Evolutionary conservation across 352 stramenopile species (phyloP), one percentile per base, ranked within the genome.

Genomic region (Globisporangium echinulatum): DNA sequence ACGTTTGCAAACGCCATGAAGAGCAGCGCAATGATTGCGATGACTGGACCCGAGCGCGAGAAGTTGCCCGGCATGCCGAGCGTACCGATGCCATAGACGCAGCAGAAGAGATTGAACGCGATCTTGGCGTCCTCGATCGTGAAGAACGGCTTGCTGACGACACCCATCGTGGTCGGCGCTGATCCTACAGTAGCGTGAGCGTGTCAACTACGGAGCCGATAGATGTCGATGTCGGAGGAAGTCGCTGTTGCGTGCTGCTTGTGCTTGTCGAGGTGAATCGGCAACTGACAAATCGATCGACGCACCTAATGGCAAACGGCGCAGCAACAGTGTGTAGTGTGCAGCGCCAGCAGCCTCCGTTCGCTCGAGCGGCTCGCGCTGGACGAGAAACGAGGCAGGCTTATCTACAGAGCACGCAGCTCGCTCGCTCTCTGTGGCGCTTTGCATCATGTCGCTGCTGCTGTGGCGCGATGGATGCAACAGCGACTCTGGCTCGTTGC

Each of bases 1-100:
- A 70, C 51, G 62, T 70, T 70, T 40, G 56, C 54, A 25, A 62
- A 60, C 7, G 61, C 64, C 64, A 69, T 70, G 42, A 70, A 70
- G 25, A 68, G 37, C 47, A 67, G 46, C 11, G 64, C 64, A 37
- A 68, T 61, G 17, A 44, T 42, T 17, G 61, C 64, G 40, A 63
- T 46, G 42, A 62, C 51, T 10, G 62, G 62, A 15, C 64, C 64
- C 37, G 64, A 62, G 17, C 64, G 64, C 15, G 64, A 40, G 48
- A 62, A 72, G 56, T 72, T 72, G 10, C 39, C 17, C 17, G 17
- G 17, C 17, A 19, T 19, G 17, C 17, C 17, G 17, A 19, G 17
- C 17, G 17, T 19, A 19, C 17, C 17, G 17, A 19, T 19, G 17
- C 17, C 17, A 19, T 19, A 19, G 17, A 19, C 17, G 17, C 17